Base-by-base conservation (phyloP, 257 asterid species). In the Solanum lycopersicoides region DNA sequence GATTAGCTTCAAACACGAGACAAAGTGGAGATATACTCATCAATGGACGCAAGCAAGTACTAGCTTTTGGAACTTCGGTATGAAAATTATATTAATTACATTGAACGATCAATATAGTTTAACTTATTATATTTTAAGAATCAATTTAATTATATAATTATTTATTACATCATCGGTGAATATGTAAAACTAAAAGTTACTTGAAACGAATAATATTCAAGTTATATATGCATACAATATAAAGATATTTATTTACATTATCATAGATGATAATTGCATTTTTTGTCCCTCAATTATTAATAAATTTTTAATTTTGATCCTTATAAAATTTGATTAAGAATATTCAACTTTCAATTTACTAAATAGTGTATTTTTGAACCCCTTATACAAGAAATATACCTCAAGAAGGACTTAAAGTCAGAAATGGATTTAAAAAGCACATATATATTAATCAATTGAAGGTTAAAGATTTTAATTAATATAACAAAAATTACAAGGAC, bases 31-130 rank as follows among this genome's bases (percentile, higher is more conserved):
- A 88, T 12, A 74, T 88, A 56, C 88, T 84, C 1, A n/a, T 88
- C 42, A 88, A 88, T 63, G 90, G 88, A 4, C 71, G 88, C 23
- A 66, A 63, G 13, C 88, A 88, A 75, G 42, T 73, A 12, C 41
- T 88, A 32, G 88, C 90, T 28, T 88, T 69, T 75, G 90, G 90
- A 39, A 88, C 90, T 7, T 88, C 87, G 87, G 90, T 88, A 88
- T 11, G 79, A 7, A 86, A 42, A 68, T 16, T 86, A 44, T 45
- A 4, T 79, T 79, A 66, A n/a, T n/a, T 66, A 79, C 10, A 66
- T 28, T 35, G 34, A 7, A 15, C 25, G 25, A 72, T 34, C 44
- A 16, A 6, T 30, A 3, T 30, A 30, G 23, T 30, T 68, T 13
- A 68, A 68, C 28, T 5, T 68, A 13, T 68, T 68, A 68, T 66